These are phyloP conservation scores for Suillus subluteus DNA, from an alignment of 768 basidiomycete species.

Conservation along the genomic window DNA sequence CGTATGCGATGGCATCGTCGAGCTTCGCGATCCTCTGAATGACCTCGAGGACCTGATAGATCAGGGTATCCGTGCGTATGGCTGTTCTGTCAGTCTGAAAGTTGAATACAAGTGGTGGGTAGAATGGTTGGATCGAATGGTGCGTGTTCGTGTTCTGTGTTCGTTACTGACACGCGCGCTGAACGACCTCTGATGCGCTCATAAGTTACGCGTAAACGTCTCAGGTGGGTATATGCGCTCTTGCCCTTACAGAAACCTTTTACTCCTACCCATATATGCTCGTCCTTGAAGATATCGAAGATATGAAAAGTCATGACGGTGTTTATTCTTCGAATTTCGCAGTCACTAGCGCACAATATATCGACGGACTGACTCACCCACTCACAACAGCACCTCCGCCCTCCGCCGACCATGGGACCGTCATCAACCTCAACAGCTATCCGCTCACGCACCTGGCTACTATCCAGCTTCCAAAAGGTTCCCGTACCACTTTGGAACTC, in stretches of 20 bases:
- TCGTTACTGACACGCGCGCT: constrained; percentile 3
- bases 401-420: not conserved
- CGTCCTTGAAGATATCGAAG: too few species aligned
- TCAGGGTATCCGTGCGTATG: constrained; percentile 37
- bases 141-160: constrained; percentile 12
- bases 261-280: not conserved
- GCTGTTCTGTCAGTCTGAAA: constrained; percentile 40
- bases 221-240: constrained; percentile 27
- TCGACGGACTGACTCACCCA: constrained; percentile 17
- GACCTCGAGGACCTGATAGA: constrained; percentile 44
- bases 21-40: constrained; percentile 43
- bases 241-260: not conserved
- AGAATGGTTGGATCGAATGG: constrained; percentile 27
- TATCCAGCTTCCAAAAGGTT: constrained; percentile 18
- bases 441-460: constrained; percentile 18
- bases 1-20: constrained; percentile 43
- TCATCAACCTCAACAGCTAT: constrained; percentile 28
- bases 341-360: constrained; percentile 13
- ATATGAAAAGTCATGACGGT: not conserved
- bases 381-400: constrained; percentile 10
- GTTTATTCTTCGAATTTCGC: not conserved
- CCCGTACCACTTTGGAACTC: constrained; percentile 35
- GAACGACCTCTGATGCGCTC: not conserved
- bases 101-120: constrained; percentile 38
- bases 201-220: constrained; percentile 2